phyloP scores from a whole-genome alignment of 208 protist species.

The Porcisia hertigi region DNA sequence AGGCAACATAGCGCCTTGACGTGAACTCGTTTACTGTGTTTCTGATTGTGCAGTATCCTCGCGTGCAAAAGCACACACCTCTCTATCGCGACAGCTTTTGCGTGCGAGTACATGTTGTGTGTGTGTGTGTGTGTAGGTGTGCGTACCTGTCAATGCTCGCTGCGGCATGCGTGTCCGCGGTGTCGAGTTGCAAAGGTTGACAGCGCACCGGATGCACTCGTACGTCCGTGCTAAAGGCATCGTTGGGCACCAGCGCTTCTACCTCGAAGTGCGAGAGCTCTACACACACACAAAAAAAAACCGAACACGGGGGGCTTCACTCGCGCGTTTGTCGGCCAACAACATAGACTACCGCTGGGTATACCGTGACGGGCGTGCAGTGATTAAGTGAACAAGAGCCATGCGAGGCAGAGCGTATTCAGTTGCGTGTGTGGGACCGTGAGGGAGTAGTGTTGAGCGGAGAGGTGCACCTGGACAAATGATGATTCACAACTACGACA shows the following conservation, averaged over 20 bases:
- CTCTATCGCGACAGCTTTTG: neutral
- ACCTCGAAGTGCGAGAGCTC: no score
- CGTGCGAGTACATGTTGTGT: slow-evolving; percentile 4
- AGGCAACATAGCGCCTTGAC: slow-evolving; percentile 6
- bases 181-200: neutral
- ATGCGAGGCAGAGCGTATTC: no score
- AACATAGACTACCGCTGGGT: no score
- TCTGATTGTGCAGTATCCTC: neutral
- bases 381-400: no score
- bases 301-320: no score
- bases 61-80: neutral
- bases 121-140: slow-evolving; percentile 15
- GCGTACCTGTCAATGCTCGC: neutral
- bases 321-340: no score
- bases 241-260: no score
- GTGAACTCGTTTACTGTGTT: slow-evolving; percentile 9
- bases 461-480: neutral
- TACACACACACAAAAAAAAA: no score
- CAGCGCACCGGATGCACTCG: neutral
- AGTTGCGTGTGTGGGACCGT: neutral
- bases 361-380: no score
- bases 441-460: neutral
- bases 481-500: slow-evolving; percentile 1
- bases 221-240: neutral
- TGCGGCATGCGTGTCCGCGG: neutral